Percentiles rank a stretch among this genome's conserved stretches.
phyloP scores from a whole-genome alignment of 1,284 basidiomycete genomes.

The Pterulicium gracile region DNA sequence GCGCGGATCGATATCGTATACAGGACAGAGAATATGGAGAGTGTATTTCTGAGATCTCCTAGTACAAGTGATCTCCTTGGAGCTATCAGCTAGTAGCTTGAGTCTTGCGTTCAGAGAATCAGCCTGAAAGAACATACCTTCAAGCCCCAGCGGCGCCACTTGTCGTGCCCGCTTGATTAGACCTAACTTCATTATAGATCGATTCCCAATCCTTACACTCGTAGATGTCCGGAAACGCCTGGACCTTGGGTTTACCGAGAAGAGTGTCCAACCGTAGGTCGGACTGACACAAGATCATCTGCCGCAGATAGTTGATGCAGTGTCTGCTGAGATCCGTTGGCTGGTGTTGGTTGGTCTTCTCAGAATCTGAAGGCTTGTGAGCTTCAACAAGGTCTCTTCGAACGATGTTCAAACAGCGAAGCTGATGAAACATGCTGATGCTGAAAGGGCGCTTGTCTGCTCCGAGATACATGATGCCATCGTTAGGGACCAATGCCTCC shows the following conservation, averaged over 20 bases:
- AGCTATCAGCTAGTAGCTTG: no score
- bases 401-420: constrained; percentile 8
- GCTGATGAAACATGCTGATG: constrained; percentile 9
- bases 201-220: neutral
- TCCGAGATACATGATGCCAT: constrained; percentile 1
- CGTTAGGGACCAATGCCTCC: constrained; percentile 7
- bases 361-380: neutral
- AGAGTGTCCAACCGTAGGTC: neutral
- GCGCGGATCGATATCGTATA: no score
- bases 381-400: neutral
- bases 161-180: neutral
- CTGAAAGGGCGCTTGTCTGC: neutral
- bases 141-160: no score
- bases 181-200: neutral
- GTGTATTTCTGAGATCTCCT: no score
- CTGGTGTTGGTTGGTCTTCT: neutral
- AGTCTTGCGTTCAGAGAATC: no score
- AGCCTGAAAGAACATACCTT: no score
- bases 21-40: no score
- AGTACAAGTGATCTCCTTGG: no score
- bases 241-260: neutral
- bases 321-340: neutral
- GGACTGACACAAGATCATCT: constrained; percentile 1
- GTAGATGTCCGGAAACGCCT: neutral
- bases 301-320: constrained; percentile 5